A percentile compares a stretch with the other conserved stretches of the same genome.
phyloP scores from a whole-genome alignment of 1,139 yeast species.

The Saccharomyces pastorianus region DNA sequence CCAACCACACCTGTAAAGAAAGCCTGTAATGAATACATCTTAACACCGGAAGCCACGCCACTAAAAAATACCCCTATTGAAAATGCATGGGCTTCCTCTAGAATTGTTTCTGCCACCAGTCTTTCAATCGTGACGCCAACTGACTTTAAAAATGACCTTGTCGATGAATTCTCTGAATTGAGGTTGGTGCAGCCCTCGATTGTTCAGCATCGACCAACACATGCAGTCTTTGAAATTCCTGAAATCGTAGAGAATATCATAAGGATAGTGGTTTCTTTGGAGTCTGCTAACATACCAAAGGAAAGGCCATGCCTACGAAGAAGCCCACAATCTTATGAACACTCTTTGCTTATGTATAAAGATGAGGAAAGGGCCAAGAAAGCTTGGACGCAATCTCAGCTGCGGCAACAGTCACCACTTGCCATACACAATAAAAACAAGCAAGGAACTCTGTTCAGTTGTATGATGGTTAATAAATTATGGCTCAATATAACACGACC shows the following conservation, averaged over 20 bases:
- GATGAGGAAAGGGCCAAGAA: slow-evolving; percentile 42
- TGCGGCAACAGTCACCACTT: slow-evolving; percentile 6
- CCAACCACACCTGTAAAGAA: not conserved
- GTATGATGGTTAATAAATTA: slow-evolving; percentile 58
- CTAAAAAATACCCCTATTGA: not conserved
- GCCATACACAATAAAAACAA: slow-evolving; percentile 6
- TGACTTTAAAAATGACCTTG: not conserved
- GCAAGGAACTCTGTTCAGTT: slow-evolving; percentile 40
- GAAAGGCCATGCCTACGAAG: slow-evolving; percentile 55
- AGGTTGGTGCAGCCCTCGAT: slow-evolving; percentile 2
- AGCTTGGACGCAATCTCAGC: slow-evolving; percentile 38
- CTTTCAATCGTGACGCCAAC: not conserved
- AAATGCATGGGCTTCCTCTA: not conserved
- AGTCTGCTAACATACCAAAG: slow-evolving; percentile 18
- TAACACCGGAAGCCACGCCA: slow-evolving; percentile 12
- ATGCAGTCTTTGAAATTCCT: slow-evolving; percentile 61
- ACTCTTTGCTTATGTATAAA: slow-evolving; percentile 52
- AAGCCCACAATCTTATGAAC: slow-evolving; percentile 58
- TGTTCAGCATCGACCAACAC: slow-evolving; percentile 15
- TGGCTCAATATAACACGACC: slow-evolving; percentile 55
- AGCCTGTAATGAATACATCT: not conserved
- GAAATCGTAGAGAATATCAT: slow-evolving; percentile 63
- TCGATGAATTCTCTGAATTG: slow-evolving; percentile 8
- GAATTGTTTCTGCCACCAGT: not conserved
- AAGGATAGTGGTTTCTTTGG: slow-evolving; percentile 45